A percentile compares a stretch with the other conserved stretches of the same genome.
Conservation (phyloP, 805 yeast genomes). For the Suhomyces pyralidae region DNA sequence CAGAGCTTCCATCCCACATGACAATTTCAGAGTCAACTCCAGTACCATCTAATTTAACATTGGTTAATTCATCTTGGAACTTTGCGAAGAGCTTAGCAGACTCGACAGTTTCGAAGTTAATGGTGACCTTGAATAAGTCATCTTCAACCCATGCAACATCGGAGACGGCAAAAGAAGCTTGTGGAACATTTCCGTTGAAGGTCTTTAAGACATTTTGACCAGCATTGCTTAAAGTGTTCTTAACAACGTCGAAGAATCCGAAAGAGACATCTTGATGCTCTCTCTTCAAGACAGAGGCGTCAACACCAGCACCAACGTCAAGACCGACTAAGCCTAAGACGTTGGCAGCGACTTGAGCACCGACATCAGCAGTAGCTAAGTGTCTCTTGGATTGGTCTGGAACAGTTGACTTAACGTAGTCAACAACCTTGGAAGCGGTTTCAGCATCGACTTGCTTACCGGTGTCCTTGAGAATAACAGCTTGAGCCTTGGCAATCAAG, state of each 20-base stretch:
- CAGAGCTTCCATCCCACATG: slow-evolving; percentile 9
- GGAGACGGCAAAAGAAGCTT: slow-evolving; percentile 15
- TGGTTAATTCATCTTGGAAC: slow-evolving; percentile 11
- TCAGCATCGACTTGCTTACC: slow-evolving; percentile 7
- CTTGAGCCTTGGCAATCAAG: slow-evolving; percentile 4
- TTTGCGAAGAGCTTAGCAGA: slow-evolving; percentile 10
- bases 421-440: slow-evolving; percentile 4
- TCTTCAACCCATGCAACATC: slow-evolving; percentile 15
- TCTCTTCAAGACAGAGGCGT: slow-evolving; percentile 6
- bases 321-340: slow-evolving; percentile 7
- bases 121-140: slow-evolving; percentile 17
- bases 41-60: slow-evolving; percentile 10
- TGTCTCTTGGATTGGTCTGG: slow-evolving; percentile 8
- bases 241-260: slow-evolving; percentile 6
- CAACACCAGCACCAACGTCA: slow-evolving; percentile 9
- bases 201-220: slow-evolving; percentile 9
- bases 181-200: slow-evolving; percentile 10
- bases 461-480: slow-evolving; percentile 1
- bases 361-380: slow-evolving; percentile 6
- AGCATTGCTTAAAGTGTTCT: slow-evolving; percentile 2
- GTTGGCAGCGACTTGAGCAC: slow-evolving; percentile 8
- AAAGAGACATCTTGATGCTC: slow-evolving; percentile 1
- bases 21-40: slow-evolving; percentile 7
- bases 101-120: slow-evolving; percentile 16
- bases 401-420: slow-evolving; percentile 5